Conservation (phyloP, 2,329 filamentous ascomycete species). For the Neofusicoccum kwambonambiense region DNA sequence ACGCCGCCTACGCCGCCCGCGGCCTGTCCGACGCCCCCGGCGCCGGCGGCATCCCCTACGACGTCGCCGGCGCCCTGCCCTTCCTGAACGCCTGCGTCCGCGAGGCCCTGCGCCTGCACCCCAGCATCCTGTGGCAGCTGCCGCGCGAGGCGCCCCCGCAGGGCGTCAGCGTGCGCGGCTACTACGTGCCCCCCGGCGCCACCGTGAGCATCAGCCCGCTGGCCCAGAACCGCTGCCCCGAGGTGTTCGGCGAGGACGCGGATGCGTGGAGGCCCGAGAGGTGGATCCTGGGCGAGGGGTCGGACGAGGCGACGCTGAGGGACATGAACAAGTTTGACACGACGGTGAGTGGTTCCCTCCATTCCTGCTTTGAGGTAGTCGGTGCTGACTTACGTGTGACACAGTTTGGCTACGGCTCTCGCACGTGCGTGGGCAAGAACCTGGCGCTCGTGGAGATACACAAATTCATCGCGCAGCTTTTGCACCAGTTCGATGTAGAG, state of each 20-base stretch:
- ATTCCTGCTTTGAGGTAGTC: too few relatives aligned
- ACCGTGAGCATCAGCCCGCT: conserved; percentile 33
- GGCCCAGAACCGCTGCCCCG: conserved; percentile 41
- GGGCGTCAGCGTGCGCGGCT: conserved; percentile 37
- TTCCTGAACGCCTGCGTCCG: conserved; percentile 57
- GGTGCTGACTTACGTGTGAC: too few relatives aligned
- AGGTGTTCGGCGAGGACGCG: conserved; percentile 45
- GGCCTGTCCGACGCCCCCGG: not conserved
- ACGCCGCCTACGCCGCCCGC: not conserved
- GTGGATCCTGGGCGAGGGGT: conserved; percentile 25
- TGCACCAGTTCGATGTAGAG: conserved; percentile 1
- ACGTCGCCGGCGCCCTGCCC: conserved; percentile 39
- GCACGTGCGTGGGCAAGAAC: conserved; percentile 37
- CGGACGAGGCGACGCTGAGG: not conserved
- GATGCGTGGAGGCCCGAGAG: conserved; percentile 47
- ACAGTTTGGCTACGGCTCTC: conserved; percentile 39
- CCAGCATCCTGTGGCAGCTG: conserved; percentile 43
- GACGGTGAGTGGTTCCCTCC: not conserved
- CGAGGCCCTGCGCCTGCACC: conserved; percentile 56
- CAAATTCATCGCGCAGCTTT: conserved; percentile 32
- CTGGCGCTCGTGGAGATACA: conserved; percentile 37
- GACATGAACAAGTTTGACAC: conserved; percentile 4
- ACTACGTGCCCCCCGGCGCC: conserved; percentile 33
- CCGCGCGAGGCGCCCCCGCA: conserved; percentile 34
- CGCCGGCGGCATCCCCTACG: not conserved